Conservation (phyloP, 2,329 filamentous ascomycete genomes). For the Thielaviopsis euricoi region DNA sequence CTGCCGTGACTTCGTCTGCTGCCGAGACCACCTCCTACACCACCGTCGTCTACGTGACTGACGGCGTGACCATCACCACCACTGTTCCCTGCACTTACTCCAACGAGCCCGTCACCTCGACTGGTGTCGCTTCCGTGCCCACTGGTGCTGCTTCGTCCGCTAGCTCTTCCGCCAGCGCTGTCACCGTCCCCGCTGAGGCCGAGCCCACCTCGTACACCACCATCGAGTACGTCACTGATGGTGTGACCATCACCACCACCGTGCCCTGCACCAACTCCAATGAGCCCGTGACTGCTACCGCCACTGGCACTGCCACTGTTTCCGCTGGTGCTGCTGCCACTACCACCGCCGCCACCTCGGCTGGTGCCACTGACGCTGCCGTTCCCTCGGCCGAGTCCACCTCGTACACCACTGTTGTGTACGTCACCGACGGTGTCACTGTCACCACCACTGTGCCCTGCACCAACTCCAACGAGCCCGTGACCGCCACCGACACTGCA, state of each 20-base stretch:
- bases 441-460: conserved; percentile 3
- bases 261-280: conserved; percentile 2
- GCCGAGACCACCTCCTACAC: neutral
- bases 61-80: neutral
- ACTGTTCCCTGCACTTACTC: neutral
- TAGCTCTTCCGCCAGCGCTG: neutral
- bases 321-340: neutral
- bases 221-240: neutral
- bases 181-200: neutral
- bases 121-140: neutral
- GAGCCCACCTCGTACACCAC: neutral
- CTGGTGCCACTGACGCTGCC: neutral
- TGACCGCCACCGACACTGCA: neutral
- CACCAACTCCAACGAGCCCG: neutral
- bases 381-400: neutral
- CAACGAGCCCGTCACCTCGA: neutral
- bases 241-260: conserved; percentile 1
- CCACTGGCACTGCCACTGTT: neutral
- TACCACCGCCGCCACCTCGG: neutral
- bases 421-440: neutral
- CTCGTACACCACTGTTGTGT: neutral
- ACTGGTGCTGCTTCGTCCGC: neutral
- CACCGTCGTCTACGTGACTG: neutral
- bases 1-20: neutral
- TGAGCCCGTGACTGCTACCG: neutral